Base-by-base conservation (phyloP, 306 rosid genomes). In the Vicia villosa region DNA sequence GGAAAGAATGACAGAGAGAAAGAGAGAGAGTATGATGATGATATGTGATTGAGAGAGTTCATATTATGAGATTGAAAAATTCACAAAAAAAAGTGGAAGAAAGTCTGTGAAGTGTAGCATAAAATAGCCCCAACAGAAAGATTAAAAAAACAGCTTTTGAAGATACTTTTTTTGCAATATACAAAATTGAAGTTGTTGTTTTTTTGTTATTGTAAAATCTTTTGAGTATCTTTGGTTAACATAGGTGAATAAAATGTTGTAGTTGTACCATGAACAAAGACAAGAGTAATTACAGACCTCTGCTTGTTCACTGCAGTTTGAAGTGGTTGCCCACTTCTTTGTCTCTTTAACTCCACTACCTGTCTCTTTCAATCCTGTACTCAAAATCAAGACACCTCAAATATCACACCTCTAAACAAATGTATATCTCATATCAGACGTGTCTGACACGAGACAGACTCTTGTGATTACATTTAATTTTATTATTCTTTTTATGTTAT, bases 241-340 rank as follows among this genome's bases (percentile, higher is more conserved):
- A 77, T 66, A 68, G 76, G 12, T 71, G 68, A 83, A 77, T 72
- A 74, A 57, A 45, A 77, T 77, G 51, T 50, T 49, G 46, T 50
- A 47, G 43, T 4, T 42, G 81, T 66, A 72, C 54, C 3, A 49
- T 68, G 73, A 57, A 67, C 57, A 72, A 75, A 72, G 80, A 58
- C 66, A 77, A 76, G 70, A 72, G 83, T 49, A 73, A 73, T 79
- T 56, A 72, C 81, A 51, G 77, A 82, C 88, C 87, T 89, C 76
- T 47, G 77, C 74, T 47, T 63, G 82, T 66, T 40, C 77, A 74
- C 71, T 81, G 82, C 77, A 79, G 82, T 83, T 79, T 49, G 86
- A 70, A 82, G 81, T 22, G 71, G 85, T 75, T 67, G 79, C 84
- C 86, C 81, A 69, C 83, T 76, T 84, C 75, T 81, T 85, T 80